These are phyloP conservation scores for Suillus decipiens DNA, from an alignment of 768 basidiomycete species.

Conservation along the genomic window DNA sequence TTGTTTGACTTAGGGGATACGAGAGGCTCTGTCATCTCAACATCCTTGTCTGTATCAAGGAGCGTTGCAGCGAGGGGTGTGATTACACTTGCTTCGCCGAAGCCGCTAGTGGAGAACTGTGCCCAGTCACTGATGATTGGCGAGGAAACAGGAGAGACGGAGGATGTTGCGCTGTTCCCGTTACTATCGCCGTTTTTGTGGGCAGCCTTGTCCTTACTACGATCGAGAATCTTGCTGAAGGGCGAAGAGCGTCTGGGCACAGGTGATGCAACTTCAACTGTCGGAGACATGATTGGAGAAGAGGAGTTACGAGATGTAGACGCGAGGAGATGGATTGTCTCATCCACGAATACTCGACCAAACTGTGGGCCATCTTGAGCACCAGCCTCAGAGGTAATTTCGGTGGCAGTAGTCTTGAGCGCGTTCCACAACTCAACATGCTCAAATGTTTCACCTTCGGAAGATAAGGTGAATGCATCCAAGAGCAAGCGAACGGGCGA, in stretches of 20 bases:
- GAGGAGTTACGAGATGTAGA: slow-evolving; percentile 48
- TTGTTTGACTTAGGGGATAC: slow-evolving; percentile 38
- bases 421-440: slow-evolving; percentile 52
- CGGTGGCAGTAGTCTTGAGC: slow-evolving; percentile 45
- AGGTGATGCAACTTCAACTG: slow-evolving; percentile 34
- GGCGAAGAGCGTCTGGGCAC: slow-evolving; percentile 38
- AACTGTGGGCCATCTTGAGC: slow-evolving; percentile 43
- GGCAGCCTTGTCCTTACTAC: background rate
- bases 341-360: slow-evolving; percentile 64
- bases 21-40: slow-evolving; percentile 52
- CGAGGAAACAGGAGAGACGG: slow-evolving; percentile 31
- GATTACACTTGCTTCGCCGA: slow-evolving; percentile 41
- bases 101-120: slow-evolving; percentile 69
- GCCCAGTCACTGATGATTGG: slow-evolving; percentile 55
- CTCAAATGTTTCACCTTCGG: slow-evolving; percentile 37
- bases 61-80: slow-evolving; percentile 55
- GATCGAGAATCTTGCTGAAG: slow-evolving; percentile 31
- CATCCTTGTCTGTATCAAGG: slow-evolving; percentile 58
- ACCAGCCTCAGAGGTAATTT: slow-evolving; percentile 21
- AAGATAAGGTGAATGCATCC: slow-evolving; percentile 55
- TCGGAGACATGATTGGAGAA: slow-evolving; percentile 28
- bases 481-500: slow-evolving; percentile 62
- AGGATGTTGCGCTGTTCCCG: slow-evolving; percentile 26
- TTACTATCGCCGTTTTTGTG: slow-evolving; percentile 18
- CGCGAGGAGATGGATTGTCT: slow-evolving; percentile 48